Evolutionary conservation across 495 filamentous ascomycete species (phyloP), one percentile per base, ranked within the genome.

Genomic region (Neurospora sublineolata): DNA sequence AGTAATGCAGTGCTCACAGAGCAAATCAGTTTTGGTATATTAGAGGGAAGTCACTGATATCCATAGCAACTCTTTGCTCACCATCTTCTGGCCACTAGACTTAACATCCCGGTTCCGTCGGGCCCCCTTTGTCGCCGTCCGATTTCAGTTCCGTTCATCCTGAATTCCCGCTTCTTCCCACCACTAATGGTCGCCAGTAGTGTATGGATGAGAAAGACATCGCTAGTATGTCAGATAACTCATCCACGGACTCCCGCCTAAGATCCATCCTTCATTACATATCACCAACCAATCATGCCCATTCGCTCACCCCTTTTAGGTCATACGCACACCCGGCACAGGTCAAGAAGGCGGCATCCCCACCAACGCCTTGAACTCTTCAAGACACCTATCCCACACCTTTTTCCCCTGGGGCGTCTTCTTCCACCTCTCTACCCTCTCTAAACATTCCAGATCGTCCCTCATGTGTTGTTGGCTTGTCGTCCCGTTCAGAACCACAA

Each of bases 401-500:
- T 77, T 78, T 38, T 76, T 80, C 68, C 81, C 80, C 39, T 76
- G 71, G 11, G 84, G 79, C 20, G 75, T 80, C 73, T 79, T 79
- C 27, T 81, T 81, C 74, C 87, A 88, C 68, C 72, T 73, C 71
- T 83, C 81, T 41, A 92, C 80, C 42, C 74, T 80, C 70, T 81
- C 79, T n/a, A 86, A 73, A 4, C 84, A 86, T 52, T 84, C 83
- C 72, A 94, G 75, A 79, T 94, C 91, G 44, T 83, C 84, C 72
- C 77, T 80, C 92, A 94, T 94, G 42, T 86, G 87, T 69, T 74
- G 81, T 73, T 81, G 77, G 41, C 86, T 87, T 37, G 83, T 91
- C 6, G 91, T 94, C 37, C 92, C 92, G 77, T 94, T 88, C 74
- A 94, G 77, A 37, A 94, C 82, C 3, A 84, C 82, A 14, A 89